These are phyloP conservation scores for Pseudoscleropodium purum DNA, from an alignment of 225 moss, liverwort and hornwort species.

Conservation along the genomic window DNA sequence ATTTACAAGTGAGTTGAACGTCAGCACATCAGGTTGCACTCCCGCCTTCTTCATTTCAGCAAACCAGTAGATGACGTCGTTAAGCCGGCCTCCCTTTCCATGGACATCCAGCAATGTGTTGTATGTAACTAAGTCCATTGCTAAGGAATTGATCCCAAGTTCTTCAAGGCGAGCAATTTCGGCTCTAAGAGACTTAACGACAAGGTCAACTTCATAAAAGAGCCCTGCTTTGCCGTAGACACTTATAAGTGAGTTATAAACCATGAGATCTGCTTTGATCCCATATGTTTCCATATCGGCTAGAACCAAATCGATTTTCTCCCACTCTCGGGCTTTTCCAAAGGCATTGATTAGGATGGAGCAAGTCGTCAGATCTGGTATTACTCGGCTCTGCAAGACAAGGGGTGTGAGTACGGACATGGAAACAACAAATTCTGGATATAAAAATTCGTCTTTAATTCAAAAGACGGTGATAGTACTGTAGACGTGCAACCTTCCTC, in stretches of 20 bases:
- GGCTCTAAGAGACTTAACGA: slow-evolving; percentile 57
- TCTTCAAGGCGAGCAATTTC: slow-evolving; percentile 38
- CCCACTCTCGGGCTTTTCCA: slow-evolving; percentile 81
- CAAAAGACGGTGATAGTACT: not conserved
- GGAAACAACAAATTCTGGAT: not conserved
- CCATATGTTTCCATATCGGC: slow-evolving; percentile 80
- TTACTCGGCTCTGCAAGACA: slow-evolving; percentile 57
- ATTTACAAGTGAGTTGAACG: slow-evolving; percentile 93
- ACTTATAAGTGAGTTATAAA: slow-evolving; percentile 82
- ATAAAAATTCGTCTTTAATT: not conserved
- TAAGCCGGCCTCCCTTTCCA: slow-evolving; percentile 81
- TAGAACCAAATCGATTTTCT: slow-evolving; percentile 63
- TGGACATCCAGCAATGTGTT: slow-evolving; percentile 89
- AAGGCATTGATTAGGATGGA: slow-evolving; percentile 84
- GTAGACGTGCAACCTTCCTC: not conserved
- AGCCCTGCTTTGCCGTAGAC: slow-evolving; percentile 97
- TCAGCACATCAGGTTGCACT: slow-evolving; percentile 90
- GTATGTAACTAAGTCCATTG: slow-evolving; percentile 80
- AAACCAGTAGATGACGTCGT: slow-evolving; percentile 90
- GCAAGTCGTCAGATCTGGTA: slow-evolving; percentile 90
- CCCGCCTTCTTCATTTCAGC: slow-evolving; percentile 81
- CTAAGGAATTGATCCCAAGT: slow-evolving; percentile 32
- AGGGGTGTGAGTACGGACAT: not conserved
- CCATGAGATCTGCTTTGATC: slow-evolving; percentile 80
- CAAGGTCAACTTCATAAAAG: slow-evolving; percentile 72